phyloP scores from a whole-genome alignment of 2,329 filamentous ascomycete species.

The Fusarium scirpi region DNA sequence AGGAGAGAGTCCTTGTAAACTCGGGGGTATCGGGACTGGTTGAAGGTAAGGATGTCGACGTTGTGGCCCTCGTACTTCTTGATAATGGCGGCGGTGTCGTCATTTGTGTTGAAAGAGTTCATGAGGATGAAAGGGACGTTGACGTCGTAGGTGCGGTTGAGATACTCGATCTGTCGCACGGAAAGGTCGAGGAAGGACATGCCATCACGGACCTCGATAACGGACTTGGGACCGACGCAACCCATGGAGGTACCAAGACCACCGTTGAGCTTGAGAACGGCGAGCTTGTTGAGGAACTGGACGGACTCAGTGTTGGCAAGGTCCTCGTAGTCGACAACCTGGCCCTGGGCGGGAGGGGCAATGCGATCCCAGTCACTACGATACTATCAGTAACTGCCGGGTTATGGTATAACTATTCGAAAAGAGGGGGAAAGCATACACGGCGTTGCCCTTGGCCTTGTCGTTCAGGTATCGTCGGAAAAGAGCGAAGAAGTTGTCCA shows the following conservation, averaged over 20 bases:
- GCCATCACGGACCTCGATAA: conserved; percentile 99
- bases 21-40: conserved; percentile 98
- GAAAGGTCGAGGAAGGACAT: conserved; percentile 99
- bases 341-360: conserved; percentile 88
- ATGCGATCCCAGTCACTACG: conserved; percentile 95
- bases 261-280: conserved; percentile 98
- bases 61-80: conserved; percentile 99
- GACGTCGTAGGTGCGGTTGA: conserved; percentile 97
- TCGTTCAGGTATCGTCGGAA: conserved; percentile 99
- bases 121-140: conserved; percentile 99
- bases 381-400: conserved; percentile 37
- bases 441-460: conserved; percentile 96
- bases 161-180: conserved; percentile 97
- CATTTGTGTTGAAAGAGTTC: conserved; percentile 99
- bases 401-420: conserved; percentile 1
- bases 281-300: conserved; percentile 95
- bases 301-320: conserved; percentile 91
- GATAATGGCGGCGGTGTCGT: conserved; percentile 98
- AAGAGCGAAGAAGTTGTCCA: conserved; percentile 99
- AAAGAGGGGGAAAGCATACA: conserved; percentile 64
- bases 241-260: conserved; percentile 99
- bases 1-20: conserved; percentile 98
- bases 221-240: conserved; percentile 98
- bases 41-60: conserved; percentile 99
- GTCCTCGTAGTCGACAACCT: conserved; percentile 95